Conservation (phyloP, 306 rosid genomes). For the Leucaena leucocephala region DNA sequence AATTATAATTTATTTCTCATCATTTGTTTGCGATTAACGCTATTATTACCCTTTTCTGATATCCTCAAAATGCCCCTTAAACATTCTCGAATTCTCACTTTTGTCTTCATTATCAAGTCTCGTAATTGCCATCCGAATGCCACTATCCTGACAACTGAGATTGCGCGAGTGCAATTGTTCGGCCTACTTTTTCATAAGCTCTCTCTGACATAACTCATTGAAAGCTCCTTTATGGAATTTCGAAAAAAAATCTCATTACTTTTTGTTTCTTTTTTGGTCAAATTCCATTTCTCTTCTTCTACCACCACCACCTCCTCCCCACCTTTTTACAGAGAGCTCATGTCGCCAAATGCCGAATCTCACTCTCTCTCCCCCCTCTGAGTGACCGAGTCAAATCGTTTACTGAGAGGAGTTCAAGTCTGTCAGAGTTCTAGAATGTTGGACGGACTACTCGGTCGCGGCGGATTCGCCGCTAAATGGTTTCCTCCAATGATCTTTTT, state of each 20-base stretch:
- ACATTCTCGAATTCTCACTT: constrained; percentile 27
- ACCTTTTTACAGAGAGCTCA: not conserved
- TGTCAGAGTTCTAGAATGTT: constrained; percentile 54
- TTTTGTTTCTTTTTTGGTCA: not conserved
- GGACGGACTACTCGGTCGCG: constrained; percentile 76
- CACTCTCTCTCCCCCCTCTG: constrained; percentile 34
- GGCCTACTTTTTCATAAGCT: not conserved
- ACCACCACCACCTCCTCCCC: not conserved
- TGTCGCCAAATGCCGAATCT: constrained; percentile 34
- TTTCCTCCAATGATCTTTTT: constrained; percentile 31
- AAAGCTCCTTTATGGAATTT: constrained; percentile 30
- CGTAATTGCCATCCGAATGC: constrained; percentile 13
- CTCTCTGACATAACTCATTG: not conserved
- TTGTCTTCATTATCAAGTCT: not conserved
- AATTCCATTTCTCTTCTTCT: not conserved
- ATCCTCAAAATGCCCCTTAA: constrained; percentile 49
- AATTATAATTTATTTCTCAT: not conserved
- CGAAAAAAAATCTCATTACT: not conserved
- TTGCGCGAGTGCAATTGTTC: not conserved
- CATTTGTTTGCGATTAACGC: not conserved
- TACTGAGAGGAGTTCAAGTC: constrained; percentile 26
- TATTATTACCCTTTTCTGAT: not conserved
- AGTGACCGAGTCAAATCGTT: constrained; percentile 39
- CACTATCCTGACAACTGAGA: constrained; percentile 35
- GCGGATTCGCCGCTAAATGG: constrained; percentile 80